phyloP scores from a whole-genome alignment of 169 alveolate genomes.

The Pseudocohnilembus persalinus region DNA sequence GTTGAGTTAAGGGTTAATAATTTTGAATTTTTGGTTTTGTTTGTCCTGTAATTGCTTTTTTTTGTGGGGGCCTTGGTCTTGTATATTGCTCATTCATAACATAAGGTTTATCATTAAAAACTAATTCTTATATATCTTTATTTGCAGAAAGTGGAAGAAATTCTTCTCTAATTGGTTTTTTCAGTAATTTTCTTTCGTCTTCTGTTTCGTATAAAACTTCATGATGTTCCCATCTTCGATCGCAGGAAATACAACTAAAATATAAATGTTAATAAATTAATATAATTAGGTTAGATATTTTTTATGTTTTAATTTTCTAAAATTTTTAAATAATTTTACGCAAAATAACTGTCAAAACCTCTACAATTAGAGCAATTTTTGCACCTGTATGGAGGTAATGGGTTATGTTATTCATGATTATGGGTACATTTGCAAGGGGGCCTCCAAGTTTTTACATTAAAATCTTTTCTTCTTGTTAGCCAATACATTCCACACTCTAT shows the following conservation, averaged over 20 bases:
- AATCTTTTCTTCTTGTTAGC: constrained; percentile 80
- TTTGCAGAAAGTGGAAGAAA: constrained; percentile 70
- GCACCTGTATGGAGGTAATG: constrained; percentile 69
- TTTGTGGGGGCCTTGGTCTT: neutral
- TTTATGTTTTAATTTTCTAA: no score
- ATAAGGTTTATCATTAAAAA: constrained; percentile 22
- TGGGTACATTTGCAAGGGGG: constrained; percentile 84
- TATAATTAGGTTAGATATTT: neutral
- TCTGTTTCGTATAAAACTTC: constrained; percentile 78
- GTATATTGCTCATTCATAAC: neutral
- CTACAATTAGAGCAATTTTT: constrained; percentile 72
- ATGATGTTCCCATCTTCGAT: constrained; percentile 79
- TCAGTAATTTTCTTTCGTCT: constrained; percentile 67
- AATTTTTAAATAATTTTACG: constrained; percentile 10
- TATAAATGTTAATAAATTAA: neutral
- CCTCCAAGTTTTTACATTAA: constrained; percentile 72
- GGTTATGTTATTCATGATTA: constrained; percentile 75
- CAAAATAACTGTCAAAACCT: constrained; percentile 69
- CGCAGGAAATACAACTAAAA: constrained; percentile 78
- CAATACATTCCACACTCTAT: constrained; percentile 75
- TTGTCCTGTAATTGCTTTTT: neutral
- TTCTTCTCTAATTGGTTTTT: constrained; percentile 67
- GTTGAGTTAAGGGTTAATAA: neutral
- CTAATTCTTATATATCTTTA: constrained; percentile 65
- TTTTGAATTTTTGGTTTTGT: neutral